Percentiles rank a stretch among this genome's conserved stretches.
These are phyloP conservation scores for Toxoplasma gondii DNA, from an alignment of 169 alveolate genomes.

Conservation along the genomic window DNA sequence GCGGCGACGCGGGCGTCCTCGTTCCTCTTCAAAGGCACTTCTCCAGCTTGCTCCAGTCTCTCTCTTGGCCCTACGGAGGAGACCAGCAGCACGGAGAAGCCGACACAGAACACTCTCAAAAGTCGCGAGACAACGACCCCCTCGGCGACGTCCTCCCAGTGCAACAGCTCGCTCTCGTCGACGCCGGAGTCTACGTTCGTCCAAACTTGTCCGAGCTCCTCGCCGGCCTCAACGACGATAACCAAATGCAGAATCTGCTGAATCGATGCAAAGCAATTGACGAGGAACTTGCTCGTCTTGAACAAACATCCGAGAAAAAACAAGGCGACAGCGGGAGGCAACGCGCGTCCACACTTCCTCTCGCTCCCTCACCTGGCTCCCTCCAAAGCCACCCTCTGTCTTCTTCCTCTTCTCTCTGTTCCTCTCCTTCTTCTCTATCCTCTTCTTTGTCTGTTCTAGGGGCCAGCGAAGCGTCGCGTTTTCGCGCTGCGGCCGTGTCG, in stretches of 20 bases:
- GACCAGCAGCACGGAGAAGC: background rate
- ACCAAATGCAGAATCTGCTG: background rate
- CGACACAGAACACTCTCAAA: background rate
- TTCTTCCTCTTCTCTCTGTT: too few species aligned
- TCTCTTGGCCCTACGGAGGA: background rate
- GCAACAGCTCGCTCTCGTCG: background rate
- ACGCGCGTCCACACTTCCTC: too few species aligned
- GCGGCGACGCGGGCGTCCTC: too few species aligned
- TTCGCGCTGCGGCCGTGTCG: background rate
- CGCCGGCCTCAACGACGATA: background rate
- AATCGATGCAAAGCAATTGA: background rate
- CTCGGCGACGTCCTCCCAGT: background rate
- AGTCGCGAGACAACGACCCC: background rate
- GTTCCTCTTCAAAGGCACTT: background rate
- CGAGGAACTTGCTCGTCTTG: background rate
- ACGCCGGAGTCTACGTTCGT: slow-evolving; percentile 14
- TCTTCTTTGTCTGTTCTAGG: too few species aligned
- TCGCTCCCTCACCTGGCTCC: too few species aligned
- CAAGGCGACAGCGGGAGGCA: background rate
- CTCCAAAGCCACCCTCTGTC: too few species aligned
- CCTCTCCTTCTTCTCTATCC: too few species aligned
- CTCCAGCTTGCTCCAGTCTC: background rate
- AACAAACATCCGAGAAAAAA: background rate
- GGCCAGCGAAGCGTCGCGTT: background rate
- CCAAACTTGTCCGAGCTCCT: slow-evolving; percentile 12